These are phyloP conservation scores for Saturnispora kantuleensis DNA, from an alignment of 805 yeast genomes.

Conservation along the genomic window DNA sequence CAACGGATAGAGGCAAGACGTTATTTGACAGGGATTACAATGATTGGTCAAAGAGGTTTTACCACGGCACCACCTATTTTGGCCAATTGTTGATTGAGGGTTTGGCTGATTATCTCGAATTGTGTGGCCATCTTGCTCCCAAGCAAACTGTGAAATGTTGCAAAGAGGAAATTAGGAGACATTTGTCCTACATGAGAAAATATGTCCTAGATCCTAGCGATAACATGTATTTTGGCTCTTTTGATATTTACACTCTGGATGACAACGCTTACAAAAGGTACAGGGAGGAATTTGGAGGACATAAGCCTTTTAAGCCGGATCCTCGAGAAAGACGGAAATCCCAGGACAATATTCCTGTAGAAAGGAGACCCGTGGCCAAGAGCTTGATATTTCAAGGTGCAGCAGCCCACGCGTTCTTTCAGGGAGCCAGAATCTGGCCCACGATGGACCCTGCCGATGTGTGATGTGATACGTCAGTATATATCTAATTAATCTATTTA, in stretches of 20 bases:
- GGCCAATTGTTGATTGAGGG: slow-evolving; percentile 59
- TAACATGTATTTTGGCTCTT: slow-evolving; percentile 49
- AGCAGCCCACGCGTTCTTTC: slow-evolving; percentile 62
- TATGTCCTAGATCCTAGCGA: slow-evolving; percentile 48
- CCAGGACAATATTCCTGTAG: slow-evolving; percentile 22
- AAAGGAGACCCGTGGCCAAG: slow-evolving; percentile 26
- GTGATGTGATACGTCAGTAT: background rate
- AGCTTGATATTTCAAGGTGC: slow-evolving; percentile 53
- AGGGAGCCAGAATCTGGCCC: slow-evolving; percentile 50
- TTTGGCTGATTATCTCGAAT: slow-evolving; percentile 46
- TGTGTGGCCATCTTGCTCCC: slow-evolving; percentile 29
- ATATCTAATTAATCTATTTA: slow-evolving; percentile 10
- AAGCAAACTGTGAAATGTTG: slow-evolving; percentile 24
- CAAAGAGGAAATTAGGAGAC: slow-evolving; percentile 40
- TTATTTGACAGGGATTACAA: slow-evolving; percentile 55
- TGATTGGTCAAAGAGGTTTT: slow-evolving; percentile 42
- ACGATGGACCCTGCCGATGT: slow-evolving; percentile 20
- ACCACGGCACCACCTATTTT: slow-evolving; percentile 57
- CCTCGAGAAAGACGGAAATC: slow-evolving; percentile 43
- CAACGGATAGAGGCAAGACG: slow-evolving; percentile 43
- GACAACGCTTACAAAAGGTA: slow-evolving; percentile 41
- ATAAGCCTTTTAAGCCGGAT: slow-evolving; percentile 40
- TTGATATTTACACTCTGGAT: slow-evolving; percentile 48
- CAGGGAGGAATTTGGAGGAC: slow-evolving; percentile 44
- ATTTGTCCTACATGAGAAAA: slow-evolving; percentile 46